These are phyloP conservation scores for Hymenoscyphus fructigenus DNA, from an alignment of 2,329 filamentous ascomycete genomes.

Conservation along the genomic window DNA sequence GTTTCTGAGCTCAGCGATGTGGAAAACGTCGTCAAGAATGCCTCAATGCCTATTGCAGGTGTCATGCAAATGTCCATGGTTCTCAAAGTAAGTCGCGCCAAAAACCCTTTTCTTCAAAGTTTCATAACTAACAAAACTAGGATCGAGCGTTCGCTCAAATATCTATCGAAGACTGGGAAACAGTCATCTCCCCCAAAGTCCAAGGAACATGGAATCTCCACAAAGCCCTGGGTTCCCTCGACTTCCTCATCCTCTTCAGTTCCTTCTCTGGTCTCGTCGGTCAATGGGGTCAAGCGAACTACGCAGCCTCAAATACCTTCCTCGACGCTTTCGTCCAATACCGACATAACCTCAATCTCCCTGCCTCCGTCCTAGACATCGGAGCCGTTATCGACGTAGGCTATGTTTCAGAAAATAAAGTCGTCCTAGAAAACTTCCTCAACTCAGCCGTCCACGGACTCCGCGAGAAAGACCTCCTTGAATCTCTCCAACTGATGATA, in stretches of 20 bases:
- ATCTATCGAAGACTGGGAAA: conserved; percentile 38
- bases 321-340: conserved; percentile 32
- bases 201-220: conserved; percentile 24
- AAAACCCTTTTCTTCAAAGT: not conserved
- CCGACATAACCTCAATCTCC: conserved; percentile 21
- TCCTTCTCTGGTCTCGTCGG: conserved; percentile 2
- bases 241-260: conserved; percentile 39
- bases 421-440: not conserved
- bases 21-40: conserved; percentile 7
- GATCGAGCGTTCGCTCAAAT: conserved; percentile 37
- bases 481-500: not conserved
- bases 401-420: not conserved
- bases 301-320: conserved; percentile 38
- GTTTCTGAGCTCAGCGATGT: conserved; percentile 18
- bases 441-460: not conserved
- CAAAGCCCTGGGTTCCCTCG: conserved; percentile 28
- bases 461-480: not conserved
- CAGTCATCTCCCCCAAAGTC: conserved; percentile 38
- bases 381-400: conserved; percentile 6
- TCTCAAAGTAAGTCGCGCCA: conserved; percentile 17
- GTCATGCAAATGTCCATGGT: conserved; percentile 36
- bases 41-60: conserved; percentile 21
- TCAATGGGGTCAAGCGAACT: conserved; percentile 19
- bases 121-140: conserved; percentile 3
- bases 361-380: conserved; percentile 25